Evolutionary conservation across 208 protist species (phyloP).

Genomic region (Zelonia costaricensis): DNA sequence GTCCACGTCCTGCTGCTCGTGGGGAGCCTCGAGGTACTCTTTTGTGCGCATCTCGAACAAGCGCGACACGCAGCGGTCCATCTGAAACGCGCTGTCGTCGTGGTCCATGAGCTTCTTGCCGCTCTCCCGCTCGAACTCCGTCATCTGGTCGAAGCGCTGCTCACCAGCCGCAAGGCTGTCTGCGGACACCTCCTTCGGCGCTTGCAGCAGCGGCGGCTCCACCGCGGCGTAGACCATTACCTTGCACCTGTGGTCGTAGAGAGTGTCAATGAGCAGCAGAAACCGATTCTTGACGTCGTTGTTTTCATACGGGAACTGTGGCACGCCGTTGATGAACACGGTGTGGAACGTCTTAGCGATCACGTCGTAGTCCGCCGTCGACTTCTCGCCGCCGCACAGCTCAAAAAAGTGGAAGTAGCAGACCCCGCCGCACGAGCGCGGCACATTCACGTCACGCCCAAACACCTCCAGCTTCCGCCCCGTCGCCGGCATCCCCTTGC

Average conservation of each 20-base stretch:
- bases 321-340: conserved; percentile 85
- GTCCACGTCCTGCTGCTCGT: conserved; percentile 34
- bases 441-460: conserved; percentile 76
- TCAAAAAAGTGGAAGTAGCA: conserved; percentile 87
- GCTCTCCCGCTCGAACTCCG: conserved; percentile 72
- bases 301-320: conserved; percentile 71
- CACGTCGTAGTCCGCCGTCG: conserved; percentile 82
- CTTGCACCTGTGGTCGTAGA: conserved; percentile 88
- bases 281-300: conserved; percentile 88
- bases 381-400: conserved; percentile 69
- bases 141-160: conserved; percentile 46
- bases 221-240: conserved; percentile 75
- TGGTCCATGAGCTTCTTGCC: conserved; percentile 69
- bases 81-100: conserved; percentile 80
- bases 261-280: conserved; percentile 86
- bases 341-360: conserved; percentile 90
- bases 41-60: conserved; percentile 89
- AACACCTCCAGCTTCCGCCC: conserved; percentile 64
- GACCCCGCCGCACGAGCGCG: conserved; percentile 61
- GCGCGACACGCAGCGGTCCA: conserved; percentile 85
- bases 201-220: conserved; percentile 53
- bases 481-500: conserved; percentile 75
- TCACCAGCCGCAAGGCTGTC: conserved; percentile 15
- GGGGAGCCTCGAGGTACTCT: conserved; percentile 79
- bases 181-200: conserved; percentile 31